phyloP scores from a whole-genome alignment of 176 grass and related monocot species.

The Secale cereale region DNA sequence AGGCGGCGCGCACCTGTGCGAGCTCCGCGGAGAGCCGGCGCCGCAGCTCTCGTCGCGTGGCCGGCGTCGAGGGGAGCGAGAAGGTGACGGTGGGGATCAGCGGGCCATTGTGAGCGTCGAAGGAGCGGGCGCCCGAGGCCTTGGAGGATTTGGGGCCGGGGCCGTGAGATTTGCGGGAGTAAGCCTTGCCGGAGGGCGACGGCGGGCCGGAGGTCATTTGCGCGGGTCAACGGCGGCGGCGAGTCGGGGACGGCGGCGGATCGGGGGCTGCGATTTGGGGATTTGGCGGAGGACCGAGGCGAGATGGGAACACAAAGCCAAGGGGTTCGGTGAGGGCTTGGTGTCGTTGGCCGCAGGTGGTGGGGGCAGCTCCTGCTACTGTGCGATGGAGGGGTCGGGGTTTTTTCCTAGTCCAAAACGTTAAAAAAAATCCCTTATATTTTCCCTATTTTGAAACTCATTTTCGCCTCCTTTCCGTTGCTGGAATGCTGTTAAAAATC shows the following conservation, averaged over 20 bases:
- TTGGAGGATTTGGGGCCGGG: slow-evolving; percentile 26
- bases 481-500: background rate
- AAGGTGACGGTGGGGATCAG: slow-evolving; percentile 39
- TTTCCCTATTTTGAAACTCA: background rate
- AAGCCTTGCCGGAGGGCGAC: slow-evolving; percentile 48
- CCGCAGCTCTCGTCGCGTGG: slow-evolving; percentile 39
- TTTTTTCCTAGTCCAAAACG: background rate
- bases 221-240: slow-evolving; percentile 36
- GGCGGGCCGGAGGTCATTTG: slow-evolving; percentile 50
- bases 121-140: slow-evolving; percentile 22
- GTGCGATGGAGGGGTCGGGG: background rate
- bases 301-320: slow-evolving; percentile 12
- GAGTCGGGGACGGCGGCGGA: slow-evolving; percentile 36
- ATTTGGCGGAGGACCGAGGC: slow-evolving; percentile 28
- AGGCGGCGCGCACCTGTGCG: slow-evolving; percentile 40
- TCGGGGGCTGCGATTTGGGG: slow-evolving; percentile 46
- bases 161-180: slow-evolving; percentile 55
- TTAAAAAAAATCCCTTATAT: too few species aligned
- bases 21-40: slow-evolving; percentile 56
- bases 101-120: slow-evolving; percentile 36
- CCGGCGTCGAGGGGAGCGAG: slow-evolving; percentile 15
- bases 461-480: slow-evolving; percentile 23
- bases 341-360: slow-evolving; percentile 5
- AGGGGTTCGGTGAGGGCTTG: slow-evolving; percentile 45
- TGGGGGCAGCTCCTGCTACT: slow-evolving; percentile 12